Evolutionary conservation across 108 stramenopile genomes (phyloP).

Genomic region (Nitzschia sp.): DNA sequence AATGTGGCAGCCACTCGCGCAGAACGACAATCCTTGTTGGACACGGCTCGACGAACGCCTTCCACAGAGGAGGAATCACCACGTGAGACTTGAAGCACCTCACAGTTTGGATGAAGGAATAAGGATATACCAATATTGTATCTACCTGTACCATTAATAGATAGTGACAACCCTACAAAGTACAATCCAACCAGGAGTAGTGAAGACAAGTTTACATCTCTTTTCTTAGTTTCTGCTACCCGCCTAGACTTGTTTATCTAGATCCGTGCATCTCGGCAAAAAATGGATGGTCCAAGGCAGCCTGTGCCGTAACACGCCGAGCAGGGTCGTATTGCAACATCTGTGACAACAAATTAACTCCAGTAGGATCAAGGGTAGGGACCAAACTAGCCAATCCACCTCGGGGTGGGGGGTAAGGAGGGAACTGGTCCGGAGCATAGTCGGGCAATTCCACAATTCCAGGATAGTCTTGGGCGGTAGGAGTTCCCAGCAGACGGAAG

Average conservation of each 20-base stretch:
- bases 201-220: background rate
- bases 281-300: constrained; percentile 93
- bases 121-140: background rate
- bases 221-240: background rate
- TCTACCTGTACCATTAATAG: background rate
- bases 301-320: constrained; percentile 84
- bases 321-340: constrained; percentile 95
- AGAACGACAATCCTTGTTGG: no score
- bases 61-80: no score
- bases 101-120: no score
- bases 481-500: constrained; percentile 89
- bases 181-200: background rate
- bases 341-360: constrained; percentile 78
- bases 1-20: no score
- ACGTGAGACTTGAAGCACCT: no score
- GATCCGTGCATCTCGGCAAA: constrained; percentile 81
- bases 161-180: background rate
- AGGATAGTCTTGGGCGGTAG: constrained; percentile 74
- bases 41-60: no score
- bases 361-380: constrained; percentile 72
- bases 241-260: constrained; percentile 2
- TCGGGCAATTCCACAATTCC: constrained; percentile 92
- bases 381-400: constrained; percentile 83
- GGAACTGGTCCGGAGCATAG: constrained; percentile 68
- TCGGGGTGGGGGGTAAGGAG: constrained; percentile 80